phyloP scores from a whole-genome alignment of 2,329 filamentous ascomycete genomes.

The Davidsoniella australis region DNA sequence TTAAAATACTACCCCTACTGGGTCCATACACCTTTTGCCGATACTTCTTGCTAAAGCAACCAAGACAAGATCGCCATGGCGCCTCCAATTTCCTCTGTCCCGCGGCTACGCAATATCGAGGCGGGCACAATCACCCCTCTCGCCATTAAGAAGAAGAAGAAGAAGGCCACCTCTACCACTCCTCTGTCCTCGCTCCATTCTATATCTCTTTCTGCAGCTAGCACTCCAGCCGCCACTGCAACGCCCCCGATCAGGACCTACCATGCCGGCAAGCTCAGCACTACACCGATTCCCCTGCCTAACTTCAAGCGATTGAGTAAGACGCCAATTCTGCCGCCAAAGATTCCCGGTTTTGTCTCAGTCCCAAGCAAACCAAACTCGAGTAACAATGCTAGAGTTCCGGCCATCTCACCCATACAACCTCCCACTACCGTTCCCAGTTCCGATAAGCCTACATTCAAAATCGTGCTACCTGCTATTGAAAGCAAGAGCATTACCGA shows the following conservation, averaged over 20 bases:
- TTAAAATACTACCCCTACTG: no score
- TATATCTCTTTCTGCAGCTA: background rate
- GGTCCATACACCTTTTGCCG: no score
- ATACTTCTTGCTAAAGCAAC: no score
- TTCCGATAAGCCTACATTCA: background rate
- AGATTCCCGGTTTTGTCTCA: background rate
- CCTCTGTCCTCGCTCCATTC: background rate
- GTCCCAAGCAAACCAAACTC: background rate
- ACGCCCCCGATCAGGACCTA: conserved; percentile 9
- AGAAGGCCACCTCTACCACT: background rate
- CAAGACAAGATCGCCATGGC: no score
- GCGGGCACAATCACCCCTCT: conserved; percentile 5
- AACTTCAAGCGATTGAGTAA: background rate
- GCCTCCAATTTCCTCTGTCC: no score
- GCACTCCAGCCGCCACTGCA: background rate
- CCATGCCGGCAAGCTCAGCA: conserved; percentile 7
- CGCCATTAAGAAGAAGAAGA: conserved; percentile 8
- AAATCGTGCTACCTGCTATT: background rate
- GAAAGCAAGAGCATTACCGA: background rate
- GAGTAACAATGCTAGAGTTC: background rate
- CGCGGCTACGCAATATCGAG: background rate
- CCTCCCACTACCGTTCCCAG: no score
- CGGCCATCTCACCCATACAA: no score
- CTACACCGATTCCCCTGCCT: conserved; percentile 9
- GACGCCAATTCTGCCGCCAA: background rate